Evolutionary conservation across 352 stramenopile genomes (phyloP), one percentile per base, ranked within the genome.

Genomic region (Globisporangium echinulatum): DNA sequence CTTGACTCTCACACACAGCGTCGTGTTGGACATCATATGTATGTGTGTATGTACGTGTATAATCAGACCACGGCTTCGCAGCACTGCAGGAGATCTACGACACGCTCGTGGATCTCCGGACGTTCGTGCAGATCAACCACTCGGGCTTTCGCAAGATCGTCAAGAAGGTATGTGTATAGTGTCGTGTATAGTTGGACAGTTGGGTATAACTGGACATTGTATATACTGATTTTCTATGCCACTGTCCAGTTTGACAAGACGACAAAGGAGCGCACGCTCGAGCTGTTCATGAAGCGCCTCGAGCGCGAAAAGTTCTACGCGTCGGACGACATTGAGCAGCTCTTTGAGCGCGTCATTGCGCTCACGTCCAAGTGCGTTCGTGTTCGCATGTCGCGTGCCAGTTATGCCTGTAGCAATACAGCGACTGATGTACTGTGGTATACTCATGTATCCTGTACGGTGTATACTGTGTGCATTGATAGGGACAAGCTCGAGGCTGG

Each of bases 91-190:
- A 96, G 38, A 87, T 94, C 53, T 97, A 96, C 59, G 86, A 96
- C 56, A 90, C 88, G 59, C 66, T 97, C 39, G 82, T 95, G 62
- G 88, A 95, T 47, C 62, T 97, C 51, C 79, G 85, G n/a, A 91
- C 74, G 44, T 97, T 94, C 61, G 88, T 96, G 47, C 80, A 96
- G 62, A 92, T 97, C 52, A 97, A 97, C 70, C 79, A 92, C 70
- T 95, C 87, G 59, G 90, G 89, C 36, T 97, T 97, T 63, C 81
- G 89, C 3, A 97, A 97, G 69, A 97, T 97, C 52, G 88, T 97
- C 47, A 97, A 97, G 69, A 97, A 94, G 79, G 83, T 90, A 43
- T 19, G 38, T 4, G 33, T 14, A 11, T 40, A 36, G 0, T n/a
- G 25, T 1, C 9, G 33, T 13, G 40, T 46, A 1, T 38, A 33